Base-by-base conservation (phyloP, 768 basidiomycete genomes). In the Suillus americanus region DNA sequence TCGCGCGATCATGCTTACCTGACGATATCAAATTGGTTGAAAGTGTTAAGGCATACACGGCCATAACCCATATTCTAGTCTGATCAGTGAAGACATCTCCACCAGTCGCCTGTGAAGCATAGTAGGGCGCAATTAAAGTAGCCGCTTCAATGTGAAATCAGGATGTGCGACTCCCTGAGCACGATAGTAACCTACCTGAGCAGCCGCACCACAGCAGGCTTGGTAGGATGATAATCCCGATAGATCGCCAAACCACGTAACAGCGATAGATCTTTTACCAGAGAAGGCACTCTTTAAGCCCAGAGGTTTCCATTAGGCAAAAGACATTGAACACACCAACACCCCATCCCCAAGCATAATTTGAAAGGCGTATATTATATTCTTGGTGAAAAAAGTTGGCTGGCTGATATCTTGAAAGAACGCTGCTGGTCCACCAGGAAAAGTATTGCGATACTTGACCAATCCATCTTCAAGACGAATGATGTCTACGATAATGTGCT, bases 401-500 rank as follows among this genome's bases (percentile, higher is more conserved):
- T 35, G 8, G 8, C 35, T 35, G 35, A 35, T 35, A 35, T 35
- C 35, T 35, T 35, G 35, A 59, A 75, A 74, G 62, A 67, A 75
- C 2, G 65, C 70, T 10, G 63, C 5, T 6, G 74, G 73, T 3
- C 74, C 74, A 1, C 72, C 71, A 14, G 68, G 69, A 18, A 57
- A 64, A 5, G 59, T 67, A 38, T 70, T 65, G 8, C 74, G 67
- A 51, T 67, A 61, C 25, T 25, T 41, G 7, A 75, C 62, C 3
- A 75, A 64, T 14, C 71, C 74, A 13, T 65, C 41, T 61, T 66
- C 37, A 4, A 71, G 3, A 23, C 70, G 68, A 5, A 64, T 65
- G 56, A 69, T 64, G 59, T 71, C 65, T 10, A 64, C 51, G 25
- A 43, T 60, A 13, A 68, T 61, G 40, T 70, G 67, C 67, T 68